These are phyloP conservation scores for Tulasnella sp. DNA, from an alignment of 768 basidiomycete species.

Conservation along the genomic window DNA sequence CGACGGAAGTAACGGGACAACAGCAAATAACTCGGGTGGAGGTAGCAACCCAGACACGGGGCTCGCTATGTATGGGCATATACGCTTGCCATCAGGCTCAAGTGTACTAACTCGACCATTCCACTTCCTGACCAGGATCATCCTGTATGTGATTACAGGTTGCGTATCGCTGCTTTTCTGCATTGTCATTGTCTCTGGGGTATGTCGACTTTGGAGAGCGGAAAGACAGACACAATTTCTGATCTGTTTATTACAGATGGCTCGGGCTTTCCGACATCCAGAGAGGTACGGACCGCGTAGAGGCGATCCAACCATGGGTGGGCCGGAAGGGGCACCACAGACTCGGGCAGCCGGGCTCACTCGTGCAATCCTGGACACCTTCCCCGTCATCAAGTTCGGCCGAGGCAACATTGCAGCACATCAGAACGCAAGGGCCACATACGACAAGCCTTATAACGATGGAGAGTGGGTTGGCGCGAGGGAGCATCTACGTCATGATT, in stretches of 20 bases:
- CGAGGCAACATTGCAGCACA: conserved; percentile 16
- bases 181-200: conserved; percentile 75
- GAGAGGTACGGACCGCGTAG: conserved; percentile 55
- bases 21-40: conserved; percentile 6
- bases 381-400: conserved; percentile 85
- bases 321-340: conserved; percentile 37
- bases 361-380: conserved; percentile 89
- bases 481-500: too few relatives aligned
- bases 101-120: too few relatives aligned
- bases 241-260: conserved; percentile 24
- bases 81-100: too few relatives aligned
- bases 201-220: conserved; percentile 29
- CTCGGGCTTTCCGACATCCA: conserved; percentile 29
- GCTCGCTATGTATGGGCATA: conserved; percentile 58
- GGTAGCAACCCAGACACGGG: conserved; percentile 35
- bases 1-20: conserved; percentile 20
- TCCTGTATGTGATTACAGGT: conserved; percentile 80
- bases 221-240: background rate
- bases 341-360: conserved; percentile 77
- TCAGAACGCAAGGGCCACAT: too few relatives aligned
- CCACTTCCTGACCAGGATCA: conserved; percentile 57
- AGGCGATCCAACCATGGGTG: conserved; percentile 25
- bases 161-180: conserved; percentile 79
- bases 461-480: too few relatives aligned
- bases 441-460: too few relatives aligned